Base-by-base conservation (phyloP, 2,329 filamentous ascomycete genomes). In the Penicillium fuscoglaucum region DNA sequence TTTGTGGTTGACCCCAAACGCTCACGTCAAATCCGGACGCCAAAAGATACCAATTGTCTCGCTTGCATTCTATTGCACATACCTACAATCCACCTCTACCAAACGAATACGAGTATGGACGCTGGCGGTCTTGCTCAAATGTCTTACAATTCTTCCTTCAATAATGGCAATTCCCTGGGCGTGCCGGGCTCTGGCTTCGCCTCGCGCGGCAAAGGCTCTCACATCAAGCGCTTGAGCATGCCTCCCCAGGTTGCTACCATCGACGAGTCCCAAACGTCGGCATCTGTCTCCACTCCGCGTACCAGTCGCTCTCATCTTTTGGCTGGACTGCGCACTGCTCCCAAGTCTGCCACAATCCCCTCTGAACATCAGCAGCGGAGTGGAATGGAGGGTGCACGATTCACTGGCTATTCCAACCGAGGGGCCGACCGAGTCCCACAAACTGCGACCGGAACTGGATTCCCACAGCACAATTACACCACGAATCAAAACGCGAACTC, bases 61-160 rank as follows among this genome's bases (percentile, higher is more conserved):
- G 37, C 51, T 50, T 37, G 52, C 33, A 46, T 45, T 46, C 57
- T 58, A 40, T 65, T 72, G 69, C 70, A 72, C 68, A 72, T 73
- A 71, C 60, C 63, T 61, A 57, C 57, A 59, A 66, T 53, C 61
- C 57, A 59, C 60, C 60, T 52, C 65, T 54, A 57, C 59, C 69
- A 60, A 56, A 70, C 57, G 62, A 72, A 60, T 52, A 67, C 69
- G 76, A 77, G 76, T 74, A 78, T 96, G 89, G 90, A 96, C 93
- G 88, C 93, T 86, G 93, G 93, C 85, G 91, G 92, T 95, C 91
- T 96, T 83, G 89, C 92, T 95, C 92, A 96, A 85, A 98, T 98
- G 93, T 90, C 91, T 82, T 93, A 91, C 83, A 90, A 88, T 77
- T 90, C 90, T 76, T 80, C 84, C 75, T 83, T 89, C 76, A 82